phyloP scores from a whole-genome alignment of 495 filamentous ascomycete genomes.

The Tirmania nivea region DNA sequence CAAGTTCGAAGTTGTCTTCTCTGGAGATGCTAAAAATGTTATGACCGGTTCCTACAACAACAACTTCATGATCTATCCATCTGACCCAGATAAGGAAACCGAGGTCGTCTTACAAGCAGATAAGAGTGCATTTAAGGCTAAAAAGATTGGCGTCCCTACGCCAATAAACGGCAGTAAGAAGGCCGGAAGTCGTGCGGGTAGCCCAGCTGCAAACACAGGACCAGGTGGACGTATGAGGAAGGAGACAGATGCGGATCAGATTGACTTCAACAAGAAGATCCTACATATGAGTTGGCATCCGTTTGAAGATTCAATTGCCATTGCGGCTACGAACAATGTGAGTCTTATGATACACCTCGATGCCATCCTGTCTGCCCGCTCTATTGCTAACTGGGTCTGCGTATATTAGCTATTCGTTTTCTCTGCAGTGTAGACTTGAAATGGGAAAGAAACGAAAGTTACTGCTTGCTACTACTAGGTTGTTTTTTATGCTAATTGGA shows the following conservation, averaged over 20 bases:
- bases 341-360: conserved; percentile 22
- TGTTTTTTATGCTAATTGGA: too few relatives aligned
- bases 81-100: conserved; percentile 82
- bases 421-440: conserved; percentile 56
- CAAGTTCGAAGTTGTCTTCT: conserved; percentile 99
- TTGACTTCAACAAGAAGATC: conserved; percentile 99
- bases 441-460: background rate
- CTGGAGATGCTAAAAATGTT: conserved; percentile 91
- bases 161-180: conserved; percentile 82
- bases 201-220: conserved; percentile 57
- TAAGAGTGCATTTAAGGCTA: conserved; percentile 97
- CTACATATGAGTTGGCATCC: conserved; percentile 99
- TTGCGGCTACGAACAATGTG: conserved; percentile 98
- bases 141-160: conserved; percentile 95
- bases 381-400: background rate
- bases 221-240: conserved; percentile 91
- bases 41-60: conserved; percentile 99
- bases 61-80: conserved; percentile 99
- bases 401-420: conserved; percentile 74
- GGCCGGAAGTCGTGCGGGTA: conserved; percentile 64
- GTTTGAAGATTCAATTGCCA: conserved; percentile 97
- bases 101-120: conserved; percentile 95
- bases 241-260: conserved; percentile 97
- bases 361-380: background rate
- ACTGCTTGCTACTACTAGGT: too few relatives aligned